Conservation (phyloP, 169 alveolate genomes). For the Theileria luwenshuni region DNA sequence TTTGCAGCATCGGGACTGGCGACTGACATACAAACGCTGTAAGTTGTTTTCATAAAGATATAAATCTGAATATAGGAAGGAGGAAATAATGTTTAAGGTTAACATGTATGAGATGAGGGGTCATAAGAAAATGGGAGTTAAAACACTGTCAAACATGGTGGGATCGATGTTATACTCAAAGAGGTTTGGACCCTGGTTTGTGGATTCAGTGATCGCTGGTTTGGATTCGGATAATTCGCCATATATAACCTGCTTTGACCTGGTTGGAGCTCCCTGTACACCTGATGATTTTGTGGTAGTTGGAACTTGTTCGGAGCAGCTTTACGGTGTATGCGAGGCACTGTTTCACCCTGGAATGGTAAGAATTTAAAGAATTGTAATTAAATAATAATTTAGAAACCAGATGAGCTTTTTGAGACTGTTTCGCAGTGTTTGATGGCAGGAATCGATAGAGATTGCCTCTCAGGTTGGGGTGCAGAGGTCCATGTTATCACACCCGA, state of each 20-base stretch:
- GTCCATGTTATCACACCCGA: conserved; percentile 82
- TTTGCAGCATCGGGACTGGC: conserved; percentile 92
- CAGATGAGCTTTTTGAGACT: conserved; percentile 91
- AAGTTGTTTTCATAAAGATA: conserved; percentile 17
- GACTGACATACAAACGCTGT: conserved; percentile 91
- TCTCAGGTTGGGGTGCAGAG: conserved; percentile 97
- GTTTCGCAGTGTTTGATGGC: conserved; percentile 93
- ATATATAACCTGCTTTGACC: conserved; percentile 87
- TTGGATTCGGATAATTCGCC: conserved; percentile 85
- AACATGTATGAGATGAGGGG: conserved; percentile 87
- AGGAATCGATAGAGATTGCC: conserved; percentile 94
- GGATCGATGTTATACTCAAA: conserved; percentile 87
- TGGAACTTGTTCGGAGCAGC: conserved; percentile 94
- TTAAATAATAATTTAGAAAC: conserved; percentile 55
- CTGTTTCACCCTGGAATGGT: conserved; percentile 91
- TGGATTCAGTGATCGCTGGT: conserved; percentile 92
- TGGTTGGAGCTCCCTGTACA: conserved; percentile 87
- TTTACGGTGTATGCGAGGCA: conserved; percentile 95
- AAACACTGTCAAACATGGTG: conserved; percentile 87
- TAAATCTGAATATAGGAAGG: conserved; percentile 49
- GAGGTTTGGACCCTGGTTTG: conserved; percentile 92
- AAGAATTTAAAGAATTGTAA: not conserved
- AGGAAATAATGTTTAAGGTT: conserved; percentile 84
- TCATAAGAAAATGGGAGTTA: conserved; percentile 87
- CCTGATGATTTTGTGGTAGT: conserved; percentile 90